Evolutionary conservation across 208 protist genomes (phyloP).

Genomic region (Giardia duodenalis): DNA sequence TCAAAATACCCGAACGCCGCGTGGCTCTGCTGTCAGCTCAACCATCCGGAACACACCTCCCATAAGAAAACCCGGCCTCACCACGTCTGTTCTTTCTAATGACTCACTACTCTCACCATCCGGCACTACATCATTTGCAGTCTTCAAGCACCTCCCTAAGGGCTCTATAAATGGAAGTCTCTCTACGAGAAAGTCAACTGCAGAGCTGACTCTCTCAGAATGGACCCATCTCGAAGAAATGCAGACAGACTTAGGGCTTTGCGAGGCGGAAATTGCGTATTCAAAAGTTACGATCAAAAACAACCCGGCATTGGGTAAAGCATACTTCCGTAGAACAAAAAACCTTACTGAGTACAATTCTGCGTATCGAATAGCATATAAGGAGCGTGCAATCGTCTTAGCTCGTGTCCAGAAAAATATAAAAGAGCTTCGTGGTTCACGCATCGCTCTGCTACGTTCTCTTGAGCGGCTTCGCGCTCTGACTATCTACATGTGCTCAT

Average conservation of each 20-base stretch:
- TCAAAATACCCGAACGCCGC: no score
- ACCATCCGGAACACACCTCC: no score
- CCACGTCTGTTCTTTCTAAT: no score
- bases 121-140: no score
- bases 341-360: not conserved
- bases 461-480: not conserved
- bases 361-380: not conserved
- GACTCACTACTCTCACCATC: no score
- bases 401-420: not conserved
- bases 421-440: not conserved
- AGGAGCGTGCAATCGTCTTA: not conserved
- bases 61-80: no score
- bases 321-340: not conserved
- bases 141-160: no score
- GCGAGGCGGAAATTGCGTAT: not conserved
- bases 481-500: not conserved
- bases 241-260: not conserved
- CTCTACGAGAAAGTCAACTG: no score
- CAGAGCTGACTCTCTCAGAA: no score
- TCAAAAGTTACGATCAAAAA: not conserved
- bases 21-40: no score
- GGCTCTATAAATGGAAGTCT: no score
- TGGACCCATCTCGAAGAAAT: no score
- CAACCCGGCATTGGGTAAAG: not conserved
- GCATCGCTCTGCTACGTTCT: not conserved